phyloP scores from a whole-genome alignment of 2,329 filamentous ascomycete species.

The Sclerotinia nivalis region DNA sequence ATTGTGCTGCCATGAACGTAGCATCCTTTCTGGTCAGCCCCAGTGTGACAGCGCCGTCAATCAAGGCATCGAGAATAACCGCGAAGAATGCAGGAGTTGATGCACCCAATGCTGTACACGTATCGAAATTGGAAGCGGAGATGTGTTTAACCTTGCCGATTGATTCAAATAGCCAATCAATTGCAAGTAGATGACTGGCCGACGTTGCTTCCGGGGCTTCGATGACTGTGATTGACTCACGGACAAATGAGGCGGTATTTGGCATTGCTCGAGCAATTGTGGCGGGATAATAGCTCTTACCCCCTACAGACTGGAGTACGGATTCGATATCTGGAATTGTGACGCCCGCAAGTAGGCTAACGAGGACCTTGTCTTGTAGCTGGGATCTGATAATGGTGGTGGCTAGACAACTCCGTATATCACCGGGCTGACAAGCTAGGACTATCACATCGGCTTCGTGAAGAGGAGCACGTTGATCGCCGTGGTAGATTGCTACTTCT shows the following conservation, averaged over 20 bases:
- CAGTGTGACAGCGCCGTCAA: slow-evolving; percentile 20
- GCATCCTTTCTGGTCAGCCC: slow-evolving; percentile 61
- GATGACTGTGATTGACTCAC: slow-evolving; percentile 17
- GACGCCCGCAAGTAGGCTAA: slow-evolving; percentile 17
- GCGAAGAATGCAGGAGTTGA: slow-evolving; percentile 23
- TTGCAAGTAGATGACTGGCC: slow-evolving; percentile 1
- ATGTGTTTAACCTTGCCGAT: slow-evolving; percentile 17
- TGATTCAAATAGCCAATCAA: slow-evolving; percentile 16
- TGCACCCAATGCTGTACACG: slow-evolving; percentile 43
- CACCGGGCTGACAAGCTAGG: slow-evolving; percentile 73
- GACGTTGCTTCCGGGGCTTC: slow-evolving; percentile 4
- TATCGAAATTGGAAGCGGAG: slow-evolving; percentile 6
- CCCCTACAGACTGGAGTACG: slow-evolving; percentile 9
- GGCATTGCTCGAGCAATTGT: slow-evolving; percentile 18
- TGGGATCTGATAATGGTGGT: slow-evolving; percentile 43
- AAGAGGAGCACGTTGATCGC: slow-evolving; percentile 67
- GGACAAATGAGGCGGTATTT: slow-evolving; percentile 17
- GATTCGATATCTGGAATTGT: slow-evolving; percentile 19
- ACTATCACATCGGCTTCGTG: slow-evolving; percentile 67
- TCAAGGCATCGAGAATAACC: slow-evolving; percentile 20
- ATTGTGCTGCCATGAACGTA: slow-evolving; percentile 44
- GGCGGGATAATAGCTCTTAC: slow-evolving; percentile 9
- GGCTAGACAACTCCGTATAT: slow-evolving; percentile 62
- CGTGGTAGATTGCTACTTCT: slow-evolving; percentile 70
- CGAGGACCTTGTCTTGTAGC: slow-evolving; percentile 14